Conservation (phyloP, 2,329 filamentous ascomycete genomes). For the Ascomycota sp. region DNA sequence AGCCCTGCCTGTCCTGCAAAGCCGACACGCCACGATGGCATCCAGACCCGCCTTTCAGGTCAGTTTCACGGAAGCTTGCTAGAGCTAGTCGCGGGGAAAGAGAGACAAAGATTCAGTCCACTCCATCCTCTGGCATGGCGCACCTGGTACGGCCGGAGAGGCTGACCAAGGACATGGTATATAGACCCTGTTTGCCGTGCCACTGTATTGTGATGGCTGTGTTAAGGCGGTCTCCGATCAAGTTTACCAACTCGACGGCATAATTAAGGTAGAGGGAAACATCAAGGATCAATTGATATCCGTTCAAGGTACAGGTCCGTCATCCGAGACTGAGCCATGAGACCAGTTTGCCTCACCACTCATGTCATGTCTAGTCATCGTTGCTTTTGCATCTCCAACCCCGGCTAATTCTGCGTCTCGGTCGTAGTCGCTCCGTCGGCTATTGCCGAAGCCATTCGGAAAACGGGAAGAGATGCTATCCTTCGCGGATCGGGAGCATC, state of each 20-base stretch:
- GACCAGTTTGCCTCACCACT: too few species aligned
- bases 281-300: constrained; percentile 67
- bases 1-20: too few species aligned
- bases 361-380: too few species aligned
- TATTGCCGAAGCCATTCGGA: constrained; percentile 75
- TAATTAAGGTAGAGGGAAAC: constrained; percentile 65
- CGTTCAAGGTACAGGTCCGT: constrained; percentile 59
- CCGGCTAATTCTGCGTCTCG: too few species aligned
- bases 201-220: constrained; percentile 77
- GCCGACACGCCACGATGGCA: too few species aligned
- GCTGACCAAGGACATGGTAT: constrained; percentile 16
- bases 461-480: constrained; percentile 83
- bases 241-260: constrained; percentile 56
- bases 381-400: too few species aligned
- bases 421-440: constrained; percentile 56
- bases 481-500: constrained; percentile 70
- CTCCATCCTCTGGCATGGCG: too few species aligned
- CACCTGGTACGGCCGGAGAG: background rate
- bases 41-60: too few species aligned
- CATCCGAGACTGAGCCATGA: too few species aligned
- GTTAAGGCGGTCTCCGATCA: constrained; percentile 69
- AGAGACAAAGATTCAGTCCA: too few species aligned
- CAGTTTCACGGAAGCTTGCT: too few species aligned
- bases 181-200: constrained; percentile 86
- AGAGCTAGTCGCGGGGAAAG: background rate